Conservation (phyloP, 2,329 filamentous ascomycete genomes). For the Botryotinia narcissicola region DNA sequence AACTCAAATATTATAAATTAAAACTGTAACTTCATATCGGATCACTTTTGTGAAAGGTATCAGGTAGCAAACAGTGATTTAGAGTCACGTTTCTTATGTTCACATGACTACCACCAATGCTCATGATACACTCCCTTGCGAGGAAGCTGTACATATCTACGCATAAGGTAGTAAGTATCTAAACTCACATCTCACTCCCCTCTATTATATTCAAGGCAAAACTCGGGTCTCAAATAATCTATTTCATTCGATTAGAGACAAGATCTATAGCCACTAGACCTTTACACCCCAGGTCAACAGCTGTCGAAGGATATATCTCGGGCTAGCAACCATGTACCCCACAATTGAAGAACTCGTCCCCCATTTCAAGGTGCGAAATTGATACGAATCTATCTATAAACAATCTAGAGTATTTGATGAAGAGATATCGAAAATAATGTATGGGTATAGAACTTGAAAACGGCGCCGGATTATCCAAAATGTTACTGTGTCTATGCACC, state of each 20-base stretch:
- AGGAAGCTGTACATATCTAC: background rate
- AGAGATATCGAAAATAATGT: background rate
- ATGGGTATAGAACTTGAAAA: background rate
- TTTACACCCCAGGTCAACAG: background rate
- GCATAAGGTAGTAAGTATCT: no score
- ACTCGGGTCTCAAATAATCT: background rate
- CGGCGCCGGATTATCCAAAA: background rate
- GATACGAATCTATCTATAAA: background rate
- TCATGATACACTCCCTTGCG: background rate
- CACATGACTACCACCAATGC: background rate
- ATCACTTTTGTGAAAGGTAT: background rate
- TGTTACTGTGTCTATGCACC: background rate
- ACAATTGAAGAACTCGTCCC: conserved; percentile 13
- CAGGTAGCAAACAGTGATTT: background rate
- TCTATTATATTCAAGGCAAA: background rate
- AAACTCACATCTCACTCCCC: background rate
- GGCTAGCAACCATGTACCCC: background rate
- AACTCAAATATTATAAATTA: background rate
- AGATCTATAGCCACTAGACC: background rate
- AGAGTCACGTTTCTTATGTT: background rate
- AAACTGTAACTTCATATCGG: background rate
- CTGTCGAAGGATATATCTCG: conserved; percentile 1
- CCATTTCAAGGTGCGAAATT: background rate
- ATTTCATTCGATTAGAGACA: background rate
- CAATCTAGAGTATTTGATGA: background rate